phyloP scores from a whole-genome alignment of 495 filamentous ascomycete genomes.

The Xylaria nigripes region DNA sequence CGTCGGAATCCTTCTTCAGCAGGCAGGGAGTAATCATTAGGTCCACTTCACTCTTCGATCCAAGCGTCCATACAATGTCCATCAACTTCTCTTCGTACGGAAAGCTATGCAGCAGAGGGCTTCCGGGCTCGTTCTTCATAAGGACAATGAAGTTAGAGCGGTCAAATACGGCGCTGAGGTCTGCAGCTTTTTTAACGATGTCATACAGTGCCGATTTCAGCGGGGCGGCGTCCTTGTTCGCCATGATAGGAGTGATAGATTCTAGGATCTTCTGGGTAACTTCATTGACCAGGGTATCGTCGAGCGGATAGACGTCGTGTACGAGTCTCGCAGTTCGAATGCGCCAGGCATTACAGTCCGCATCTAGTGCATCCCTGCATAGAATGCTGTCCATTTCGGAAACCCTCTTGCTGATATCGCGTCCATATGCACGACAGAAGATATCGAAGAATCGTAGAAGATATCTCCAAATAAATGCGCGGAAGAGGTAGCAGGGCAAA shows the following conservation, averaged over 20 bases:
- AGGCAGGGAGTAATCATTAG: conserved; percentile 24
- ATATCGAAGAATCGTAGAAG: conserved; percentile 14
- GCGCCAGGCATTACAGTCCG: conserved; percentile 14
- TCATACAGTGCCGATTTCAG: conserved; percentile 2
- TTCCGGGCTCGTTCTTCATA: conserved; percentile 20
- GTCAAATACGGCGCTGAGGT: conserved; percentile 15
- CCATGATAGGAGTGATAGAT: conserved; percentile 7
- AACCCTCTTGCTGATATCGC: conserved; percentile 11
- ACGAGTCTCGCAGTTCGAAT: conserved; percentile 17
- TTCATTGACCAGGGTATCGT: conserved; percentile 8
- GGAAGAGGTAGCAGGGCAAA: conserved; percentile 19
- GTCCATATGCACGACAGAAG: conserved; percentile 20
- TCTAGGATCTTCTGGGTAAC: conserved; percentile 6
- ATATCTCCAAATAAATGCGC: conserved; percentile 24
- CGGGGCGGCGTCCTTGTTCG: not conserved
- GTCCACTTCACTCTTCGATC: conserved; percentile 13
- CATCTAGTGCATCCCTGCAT: conserved; percentile 3
- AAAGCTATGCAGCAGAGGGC: conserved; percentile 18
- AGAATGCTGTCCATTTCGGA: conserved; percentile 7
- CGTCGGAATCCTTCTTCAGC: conserved; percentile 18
- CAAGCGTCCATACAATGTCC: conserved; percentile 16
- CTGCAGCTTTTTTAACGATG: conserved; percentile 14
- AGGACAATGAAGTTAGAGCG: conserved; percentile 11
- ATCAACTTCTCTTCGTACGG: conserved; percentile 10
- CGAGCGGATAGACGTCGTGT: conserved; percentile 7